Conservation (phyloP, 179 eudicot genomes). For the Carnegiea gigantea region DNA sequence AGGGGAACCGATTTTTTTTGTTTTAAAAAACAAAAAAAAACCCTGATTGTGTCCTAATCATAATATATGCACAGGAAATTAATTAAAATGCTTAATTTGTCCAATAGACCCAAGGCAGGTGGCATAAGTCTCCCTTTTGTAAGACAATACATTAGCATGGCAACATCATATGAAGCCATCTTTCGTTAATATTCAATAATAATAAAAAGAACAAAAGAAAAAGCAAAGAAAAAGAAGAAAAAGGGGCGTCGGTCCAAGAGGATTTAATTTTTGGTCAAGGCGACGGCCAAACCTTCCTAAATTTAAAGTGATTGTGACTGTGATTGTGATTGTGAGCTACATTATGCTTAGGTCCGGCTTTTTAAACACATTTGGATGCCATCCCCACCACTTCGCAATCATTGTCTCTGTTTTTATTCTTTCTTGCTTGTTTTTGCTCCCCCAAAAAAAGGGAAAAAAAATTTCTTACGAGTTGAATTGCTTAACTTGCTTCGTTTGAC, state of each 20-base stretch:
- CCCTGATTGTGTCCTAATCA: too few relatives aligned
- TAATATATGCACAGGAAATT: too few relatives aligned
- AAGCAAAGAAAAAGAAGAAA: too few relatives aligned
- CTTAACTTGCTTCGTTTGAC: too few relatives aligned
- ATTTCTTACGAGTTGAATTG: not conserved
- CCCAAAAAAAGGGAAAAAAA: not conserved
- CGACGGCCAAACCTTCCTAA: conserved; percentile 26
- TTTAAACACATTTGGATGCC: conserved; percentile 21
- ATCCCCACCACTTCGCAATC: conserved; percentile 19
- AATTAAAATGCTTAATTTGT: not conserved
- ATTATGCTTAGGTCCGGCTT: conserved; percentile 21
- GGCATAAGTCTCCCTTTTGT: conserved; percentile 25
- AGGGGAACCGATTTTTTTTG: too few relatives aligned
- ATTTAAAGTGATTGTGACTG: conserved; percentile 8
- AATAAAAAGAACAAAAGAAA: too few relatives aligned
- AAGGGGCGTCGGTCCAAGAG: conserved; percentile 18
- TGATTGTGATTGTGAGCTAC: not conserved
- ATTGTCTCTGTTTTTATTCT: conserved; percentile 21
- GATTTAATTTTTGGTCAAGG: conserved; percentile 19
- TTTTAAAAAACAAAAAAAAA: too few relatives aligned
- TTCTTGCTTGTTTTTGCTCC: not conserved
- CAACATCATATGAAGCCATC: too few relatives aligned
- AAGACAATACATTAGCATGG: conserved; percentile 24
- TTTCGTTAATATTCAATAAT: too few relatives aligned
- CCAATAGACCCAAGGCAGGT: not conserved